Evolutionary conservation across 179 eudicot genomes (phyloP).

Genomic region (Drosera spatulata): DNA sequence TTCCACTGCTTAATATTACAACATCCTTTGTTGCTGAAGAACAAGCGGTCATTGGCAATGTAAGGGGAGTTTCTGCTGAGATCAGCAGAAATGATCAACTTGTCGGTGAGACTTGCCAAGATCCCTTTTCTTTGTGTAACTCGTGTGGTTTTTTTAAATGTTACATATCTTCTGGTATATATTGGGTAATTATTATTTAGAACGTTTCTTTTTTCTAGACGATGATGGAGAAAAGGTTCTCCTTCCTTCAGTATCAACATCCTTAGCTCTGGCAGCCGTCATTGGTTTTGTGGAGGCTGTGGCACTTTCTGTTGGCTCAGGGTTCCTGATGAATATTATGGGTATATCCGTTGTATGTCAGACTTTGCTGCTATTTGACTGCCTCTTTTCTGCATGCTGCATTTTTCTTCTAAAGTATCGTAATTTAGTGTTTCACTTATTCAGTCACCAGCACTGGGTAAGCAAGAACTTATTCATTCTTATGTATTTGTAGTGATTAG

Average conservation of each 20-base stretch:
- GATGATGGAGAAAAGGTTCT: conserved; percentile 17
- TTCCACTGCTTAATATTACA: conserved; percentile 87
- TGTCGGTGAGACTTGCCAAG: not conserved
- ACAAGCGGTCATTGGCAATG: conserved; percentile 38
- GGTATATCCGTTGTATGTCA: conserved; percentile 79
- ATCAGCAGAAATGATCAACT: conserved; percentile 13
- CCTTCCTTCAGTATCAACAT: conserved; percentile 63
- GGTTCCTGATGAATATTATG: conserved; percentile 55
- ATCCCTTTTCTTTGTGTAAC: too few relatives aligned
- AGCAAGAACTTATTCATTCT: too few relatives aligned
- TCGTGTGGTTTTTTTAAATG: too few relatives aligned
- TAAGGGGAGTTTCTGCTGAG: conserved; percentile 14
- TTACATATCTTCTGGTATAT: too few relatives aligned
- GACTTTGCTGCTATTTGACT: conserved; percentile 11
- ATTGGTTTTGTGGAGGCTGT: conserved; percentile 62
- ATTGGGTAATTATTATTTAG: too few relatives aligned
- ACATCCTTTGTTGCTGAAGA: conserved; percentile 97
- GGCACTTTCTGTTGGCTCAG: conserved; percentile 58
- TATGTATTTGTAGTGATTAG: too few relatives aligned
- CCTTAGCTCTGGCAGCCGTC: conserved; percentile 49
- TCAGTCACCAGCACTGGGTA: too few relatives aligned
- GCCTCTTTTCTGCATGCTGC: too few relatives aligned
- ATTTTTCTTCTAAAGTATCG: too few relatives aligned
- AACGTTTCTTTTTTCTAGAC: conserved; percentile 7
- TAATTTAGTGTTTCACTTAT: too few relatives aligned